phyloP scores from a whole-genome alignment of 2,329 filamentous ascomycete species.

The Fusarium sp. region DNA sequence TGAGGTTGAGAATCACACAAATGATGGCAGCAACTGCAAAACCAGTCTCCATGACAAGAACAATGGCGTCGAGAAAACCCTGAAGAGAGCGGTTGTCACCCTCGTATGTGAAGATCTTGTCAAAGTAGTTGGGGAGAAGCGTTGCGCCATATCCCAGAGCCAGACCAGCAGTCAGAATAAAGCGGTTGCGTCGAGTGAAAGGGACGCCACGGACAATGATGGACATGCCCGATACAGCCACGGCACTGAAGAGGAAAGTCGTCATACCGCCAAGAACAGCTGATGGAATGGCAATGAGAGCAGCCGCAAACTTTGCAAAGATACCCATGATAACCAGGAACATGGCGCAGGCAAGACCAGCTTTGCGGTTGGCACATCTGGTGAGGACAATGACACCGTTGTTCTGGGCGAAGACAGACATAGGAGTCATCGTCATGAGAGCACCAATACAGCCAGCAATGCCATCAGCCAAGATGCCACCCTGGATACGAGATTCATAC shows the following conservation, averaged over 20 bases:
- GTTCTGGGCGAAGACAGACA: constrained; percentile 85
- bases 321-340: constrained; percentile 84
- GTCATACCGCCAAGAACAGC: constrained; percentile 76
- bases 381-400: constrained; percentile 87
- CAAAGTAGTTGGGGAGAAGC: constrained; percentile 73
- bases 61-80: constrained; percentile 80
- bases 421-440: constrained; percentile 81
- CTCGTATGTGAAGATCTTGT: constrained; percentile 75
- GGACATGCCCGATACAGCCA: constrained; percentile 79
- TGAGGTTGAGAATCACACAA: constrained; percentile 76
- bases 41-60: constrained; percentile 77
- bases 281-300: constrained; percentile 78
- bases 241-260: constrained; percentile 81
- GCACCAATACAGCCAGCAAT: constrained; percentile 78
- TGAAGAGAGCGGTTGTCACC: constrained; percentile 73
- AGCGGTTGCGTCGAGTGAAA: constrained; percentile 82
- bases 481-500: constrained; percentile 82
- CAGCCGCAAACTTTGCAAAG: constrained; percentile 84
- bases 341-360: constrained; percentile 79
- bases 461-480: constrained; percentile 80
- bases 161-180: constrained; percentile 80
- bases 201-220: constrained; percentile 75
- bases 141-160: constrained; percentile 78
- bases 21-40: constrained; percentile 79
- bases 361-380: constrained; percentile 81